Evolutionary conservation across 176 grass and related monocot genomes (phyloP).

Genomic region (Paspalum vaginatum): DNA sequence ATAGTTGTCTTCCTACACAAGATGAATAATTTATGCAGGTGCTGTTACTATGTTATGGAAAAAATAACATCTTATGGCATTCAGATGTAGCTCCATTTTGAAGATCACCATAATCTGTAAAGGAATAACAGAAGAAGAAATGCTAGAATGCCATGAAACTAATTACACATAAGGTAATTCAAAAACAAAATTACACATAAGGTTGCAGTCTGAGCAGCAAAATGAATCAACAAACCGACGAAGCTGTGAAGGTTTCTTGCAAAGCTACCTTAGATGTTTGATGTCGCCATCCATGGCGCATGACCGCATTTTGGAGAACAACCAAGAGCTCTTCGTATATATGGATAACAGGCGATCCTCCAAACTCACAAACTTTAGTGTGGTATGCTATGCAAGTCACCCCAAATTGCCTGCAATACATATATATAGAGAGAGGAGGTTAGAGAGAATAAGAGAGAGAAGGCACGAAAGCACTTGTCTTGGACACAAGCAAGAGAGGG

Average conservation of each 20-base stretch:
- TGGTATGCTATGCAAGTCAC: constrained; percentile 30
- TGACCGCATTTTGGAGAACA: not conserved
- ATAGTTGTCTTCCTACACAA: not conserved
- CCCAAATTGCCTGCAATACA: not conserved
- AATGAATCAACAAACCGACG: not conserved
- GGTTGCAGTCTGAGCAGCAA: not conserved
- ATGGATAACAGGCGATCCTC: not conserved
- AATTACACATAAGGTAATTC: no score
- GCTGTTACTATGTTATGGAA: not conserved
- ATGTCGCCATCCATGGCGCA: constrained; percentile 34
- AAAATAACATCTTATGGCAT: not conserved
- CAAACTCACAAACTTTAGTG: constrained; percentile 9
- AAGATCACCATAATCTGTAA: not conserved
- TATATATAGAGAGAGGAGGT: constrained; percentile 1
- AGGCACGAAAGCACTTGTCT: constrained; percentile 39
- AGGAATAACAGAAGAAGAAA: not conserved
- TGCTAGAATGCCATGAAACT: not conserved
- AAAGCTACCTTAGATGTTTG: constrained; percentile 35
- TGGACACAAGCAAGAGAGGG: constrained; percentile 37
- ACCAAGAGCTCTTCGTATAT: not conserved
- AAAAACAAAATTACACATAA: no score
- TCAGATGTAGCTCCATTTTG: not conserved
- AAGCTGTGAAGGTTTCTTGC: not conserved
- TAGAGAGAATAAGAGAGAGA: not conserved
- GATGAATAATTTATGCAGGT: not conserved